Evolutionary conservation across 257 asterid genomes (phyloP), one percentile per base, ranked within the genome.

Genomic region (Eucommia ulmoides): DNA sequence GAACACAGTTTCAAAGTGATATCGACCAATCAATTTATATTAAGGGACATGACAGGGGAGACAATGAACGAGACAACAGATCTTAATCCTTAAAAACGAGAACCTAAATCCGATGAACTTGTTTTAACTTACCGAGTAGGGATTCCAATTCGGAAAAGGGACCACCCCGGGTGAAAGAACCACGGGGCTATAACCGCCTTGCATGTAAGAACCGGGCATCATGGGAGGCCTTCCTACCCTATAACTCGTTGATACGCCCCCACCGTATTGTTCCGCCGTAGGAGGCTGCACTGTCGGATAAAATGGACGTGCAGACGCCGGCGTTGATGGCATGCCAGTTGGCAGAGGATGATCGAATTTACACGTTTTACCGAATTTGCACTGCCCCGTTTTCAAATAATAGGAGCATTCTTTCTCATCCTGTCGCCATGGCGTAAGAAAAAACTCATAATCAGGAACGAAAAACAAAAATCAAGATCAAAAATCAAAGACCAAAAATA

Each of bases 321-420:
- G 59, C 54, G 64, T 25, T 53, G 70, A 82, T 29, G 38, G 12
- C 23, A 68, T 50, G 46, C 87, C 94, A 51, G 84, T 84, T 44
- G 85, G 96, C 73, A 77, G 95, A 53, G 99, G 95, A 59, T 91
- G 99, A 72, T 91, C 92, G 68, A 67, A 91, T 77, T 86, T 91
- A 77, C 99, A 91, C 65, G 93, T 77, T 53, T 76, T 51, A 23
- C 99, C 96, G 56, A 81, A 91, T 63, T 91, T 91, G 79, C 99
- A 91, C 51, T 75, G 83, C 61, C 94, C 95, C 20, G 99, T 86
- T 72, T 79, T 91, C 51, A 67, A 70, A 69, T 75, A 91, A 65
- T 83, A 91, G 3, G 88, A 66, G 56, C 99, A 91, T 61, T 91
- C 99, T 54, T 81, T 77, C 69, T 86, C 96, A 54, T 94, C 99